phyloP scores from a whole-genome alignment of 148 eudicot genomes.

The Euryodendron excelsum region DNA sequence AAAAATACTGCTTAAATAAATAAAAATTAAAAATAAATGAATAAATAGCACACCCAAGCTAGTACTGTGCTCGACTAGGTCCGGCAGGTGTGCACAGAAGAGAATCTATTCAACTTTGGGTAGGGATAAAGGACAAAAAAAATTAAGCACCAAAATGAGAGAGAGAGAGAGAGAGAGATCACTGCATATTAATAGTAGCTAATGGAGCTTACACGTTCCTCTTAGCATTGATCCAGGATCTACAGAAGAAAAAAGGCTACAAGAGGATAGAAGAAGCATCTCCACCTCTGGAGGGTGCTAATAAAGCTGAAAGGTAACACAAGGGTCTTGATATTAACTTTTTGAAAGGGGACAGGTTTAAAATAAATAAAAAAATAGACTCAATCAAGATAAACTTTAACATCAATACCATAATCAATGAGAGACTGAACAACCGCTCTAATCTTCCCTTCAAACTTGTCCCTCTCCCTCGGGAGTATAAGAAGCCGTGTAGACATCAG shows the following conservation, averaged over 20 bases:
- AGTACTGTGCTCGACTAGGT: too few relatives aligned
- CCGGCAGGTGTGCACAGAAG: too few relatives aligned
- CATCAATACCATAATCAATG: constrained; percentile 84
- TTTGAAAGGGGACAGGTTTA: too few relatives aligned
- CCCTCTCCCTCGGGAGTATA: constrained; percentile 92
- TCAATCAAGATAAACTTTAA: constrained; percentile 81
- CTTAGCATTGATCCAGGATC: neutral
- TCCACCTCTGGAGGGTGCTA: neutral
- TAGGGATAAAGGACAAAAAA: too few relatives aligned
- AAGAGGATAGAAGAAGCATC: neutral
- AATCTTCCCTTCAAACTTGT: constrained; percentile 95
- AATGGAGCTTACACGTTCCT: neutral
- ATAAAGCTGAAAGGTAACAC: neutral
- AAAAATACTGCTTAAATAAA: too few relatives aligned
- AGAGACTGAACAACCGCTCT: constrained; percentile 98
- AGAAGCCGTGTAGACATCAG: constrained; percentile 90
- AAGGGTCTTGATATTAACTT: too few relatives aligned
- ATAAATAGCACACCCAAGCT: too few relatives aligned
- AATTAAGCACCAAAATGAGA: too few relatives aligned
- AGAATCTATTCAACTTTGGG: too few relatives aligned
- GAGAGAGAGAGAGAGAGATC: too few relatives aligned
- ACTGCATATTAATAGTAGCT: neutral
- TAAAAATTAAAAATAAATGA: too few relatives aligned
- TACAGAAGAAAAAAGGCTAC: neutral
- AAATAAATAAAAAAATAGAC: neutral